Conservation (phyloP, 1,284 basidiomycete genomes). For the Cutaneotrichosporon sp. region DNA sequence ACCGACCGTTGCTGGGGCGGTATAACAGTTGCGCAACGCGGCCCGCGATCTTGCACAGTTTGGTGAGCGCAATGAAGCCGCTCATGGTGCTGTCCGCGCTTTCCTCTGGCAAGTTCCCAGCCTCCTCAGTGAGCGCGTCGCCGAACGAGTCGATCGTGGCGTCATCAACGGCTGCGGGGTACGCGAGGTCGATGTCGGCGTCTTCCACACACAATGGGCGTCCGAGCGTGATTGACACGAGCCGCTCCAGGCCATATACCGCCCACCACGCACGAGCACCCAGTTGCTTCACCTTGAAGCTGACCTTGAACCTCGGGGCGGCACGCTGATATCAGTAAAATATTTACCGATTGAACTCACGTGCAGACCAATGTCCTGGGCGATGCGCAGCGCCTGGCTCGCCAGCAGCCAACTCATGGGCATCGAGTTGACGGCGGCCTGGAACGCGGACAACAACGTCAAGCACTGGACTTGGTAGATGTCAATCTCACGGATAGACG, state of each 20-base stretch:
- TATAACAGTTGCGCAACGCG: constrained; percentile 57
- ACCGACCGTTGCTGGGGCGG: constrained; percentile 35
- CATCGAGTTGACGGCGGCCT: constrained; percentile 82
- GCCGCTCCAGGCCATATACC: constrained; percentile 72
- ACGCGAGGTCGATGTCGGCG: constrained; percentile 53
- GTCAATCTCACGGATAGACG: constrained; percentile 72
- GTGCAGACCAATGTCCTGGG: constrained; percentile 82
- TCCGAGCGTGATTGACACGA: constrained; percentile 80
- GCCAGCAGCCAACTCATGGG: constrained; percentile 85
- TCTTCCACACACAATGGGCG: constrained; percentile 53
- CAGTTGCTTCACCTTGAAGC: constrained; percentile 75
- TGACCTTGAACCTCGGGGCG: constrained; percentile 63
- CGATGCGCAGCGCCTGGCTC: constrained; percentile 77
- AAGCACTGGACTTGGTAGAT: constrained; percentile 80
- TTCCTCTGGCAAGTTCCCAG: constrained; percentile 53
- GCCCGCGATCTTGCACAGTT: constrained; percentile 72
- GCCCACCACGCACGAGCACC: constrained; percentile 86
- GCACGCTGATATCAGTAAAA: constrained; percentile 61
- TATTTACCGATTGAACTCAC: constrained; percentile 53
- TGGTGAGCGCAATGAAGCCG: constrained; percentile 67
- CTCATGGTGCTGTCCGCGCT: constrained; percentile 55
- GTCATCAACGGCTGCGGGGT: constrained; percentile 74
- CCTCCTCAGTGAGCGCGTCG: constrained; percentile 16
- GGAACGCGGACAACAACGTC: constrained; percentile 76
- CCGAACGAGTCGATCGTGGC: constrained; percentile 56